A percentile compares a stretch with the other conserved stretches of the same genome.
phyloP scores from a whole-genome alignment of 148 eudicot genomes.

The Vaccinium vitisidaea region DNA sequence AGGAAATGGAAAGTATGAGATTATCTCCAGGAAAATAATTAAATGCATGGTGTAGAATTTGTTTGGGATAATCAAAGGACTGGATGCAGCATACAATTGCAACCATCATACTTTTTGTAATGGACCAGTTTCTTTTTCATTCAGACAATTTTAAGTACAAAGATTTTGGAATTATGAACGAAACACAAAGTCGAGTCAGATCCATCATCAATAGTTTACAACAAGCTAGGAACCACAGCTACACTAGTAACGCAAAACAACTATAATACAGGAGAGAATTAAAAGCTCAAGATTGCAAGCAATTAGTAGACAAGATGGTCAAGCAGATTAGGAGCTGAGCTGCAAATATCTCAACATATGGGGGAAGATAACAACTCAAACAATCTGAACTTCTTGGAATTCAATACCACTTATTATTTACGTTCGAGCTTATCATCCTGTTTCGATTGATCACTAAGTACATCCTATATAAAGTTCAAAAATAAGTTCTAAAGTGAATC shows the following conservation, averaged over 20 bases:
- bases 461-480: neutral
- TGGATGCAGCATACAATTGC: neutral
- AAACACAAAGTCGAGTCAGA: neutral
- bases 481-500: neutral
- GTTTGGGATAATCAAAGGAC: neutral
- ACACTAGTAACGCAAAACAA: neutral
- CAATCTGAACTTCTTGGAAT: neutral
- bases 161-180: neutral
- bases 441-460: neutral
- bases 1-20: neutral
- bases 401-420: neutral
- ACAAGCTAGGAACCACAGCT: neutral
- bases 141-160: neutral
- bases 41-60: neutral
- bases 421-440: neutral
- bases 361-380: neutral
- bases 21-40: neutral
- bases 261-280: neutral
- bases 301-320: neutral
- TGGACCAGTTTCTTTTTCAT: neutral
- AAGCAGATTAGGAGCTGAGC: neutral
- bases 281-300: conserved; percentile 6
- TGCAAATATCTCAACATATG: neutral
- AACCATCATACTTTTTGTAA: neutral
- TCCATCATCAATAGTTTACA: neutral